Evolutionary conservation across 2,329 filamentous ascomycete genomes (phyloP).

Genomic region (Penicillium palitans): DNA sequence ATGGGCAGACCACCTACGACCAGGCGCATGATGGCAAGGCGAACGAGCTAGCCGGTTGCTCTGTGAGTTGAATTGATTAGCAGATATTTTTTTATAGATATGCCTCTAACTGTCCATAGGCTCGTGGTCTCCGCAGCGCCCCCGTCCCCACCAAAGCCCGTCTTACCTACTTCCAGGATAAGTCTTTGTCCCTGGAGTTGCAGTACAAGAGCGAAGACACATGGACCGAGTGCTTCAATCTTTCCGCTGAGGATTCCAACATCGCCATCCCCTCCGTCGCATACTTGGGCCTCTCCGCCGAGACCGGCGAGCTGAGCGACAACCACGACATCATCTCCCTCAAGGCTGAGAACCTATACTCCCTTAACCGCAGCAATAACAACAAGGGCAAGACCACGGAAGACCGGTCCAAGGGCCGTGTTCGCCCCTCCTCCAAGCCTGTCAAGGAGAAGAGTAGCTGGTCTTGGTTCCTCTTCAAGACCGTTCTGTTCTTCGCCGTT

Average conservation of each 20-base stretch:
- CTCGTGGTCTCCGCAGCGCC: slow-evolving; percentile 81
- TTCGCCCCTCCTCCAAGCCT: slow-evolving; percentile 16
- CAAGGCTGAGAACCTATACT: slow-evolving; percentile 81
- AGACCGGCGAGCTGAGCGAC: slow-evolving; percentile 94
- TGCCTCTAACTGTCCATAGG: slow-evolving; percentile 44
- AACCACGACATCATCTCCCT: slow-evolving; percentile 96
- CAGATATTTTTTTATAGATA: neutral
- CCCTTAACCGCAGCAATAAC: slow-evolving; percentile 42
- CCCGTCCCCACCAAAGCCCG: slow-evolving; percentile 78
- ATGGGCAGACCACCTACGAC: slow-evolving; percentile 86
- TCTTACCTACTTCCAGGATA: slow-evolving; percentile 96
- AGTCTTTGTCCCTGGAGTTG: slow-evolving; percentile 82
- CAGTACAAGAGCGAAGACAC: slow-evolving; percentile 89
- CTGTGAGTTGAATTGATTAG: slow-evolving; percentile 50
- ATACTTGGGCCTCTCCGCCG: slow-evolving; percentile 65
- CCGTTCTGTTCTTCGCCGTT: slow-evolving; percentile 70
- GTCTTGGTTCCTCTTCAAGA: slow-evolving; percentile 77
- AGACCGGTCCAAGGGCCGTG: slow-evolving; percentile 27
- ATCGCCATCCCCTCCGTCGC: slow-evolving; percentile 73
- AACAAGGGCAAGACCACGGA: slow-evolving; percentile 29
- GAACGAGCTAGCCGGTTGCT: slow-evolving; percentile 91
- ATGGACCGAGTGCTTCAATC: slow-evolving; percentile 87
- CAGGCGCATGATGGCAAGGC: slow-evolving; percentile 92
- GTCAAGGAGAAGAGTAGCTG: slow-evolving; percentile 52
- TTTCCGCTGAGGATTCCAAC: slow-evolving; percentile 60